Evolutionary conservation across 2,329 filamentous ascomycete genomes (phyloP).

Genomic region (Pyrenophora graminea): DNA sequence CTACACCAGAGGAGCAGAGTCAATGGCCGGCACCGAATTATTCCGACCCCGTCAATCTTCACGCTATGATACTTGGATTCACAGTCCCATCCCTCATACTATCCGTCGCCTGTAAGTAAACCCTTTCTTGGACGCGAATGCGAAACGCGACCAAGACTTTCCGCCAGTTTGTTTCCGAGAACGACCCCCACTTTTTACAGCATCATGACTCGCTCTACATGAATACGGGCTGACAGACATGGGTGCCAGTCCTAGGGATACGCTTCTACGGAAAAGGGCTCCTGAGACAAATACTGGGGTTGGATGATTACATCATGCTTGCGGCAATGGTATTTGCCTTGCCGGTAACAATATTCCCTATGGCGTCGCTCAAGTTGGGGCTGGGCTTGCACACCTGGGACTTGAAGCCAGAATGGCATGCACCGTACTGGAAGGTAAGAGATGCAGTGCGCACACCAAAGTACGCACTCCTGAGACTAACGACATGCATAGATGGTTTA

Average conservation of each 20-base stretch:
- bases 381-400: conserved; percentile 36
- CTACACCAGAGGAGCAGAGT: conserved; percentile 17
- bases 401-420: conserved; percentile 29
- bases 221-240: no score
- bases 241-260: conserved; percentile 9
- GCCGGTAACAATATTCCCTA: conserved; percentile 25
- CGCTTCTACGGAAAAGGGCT: conserved; percentile 32
- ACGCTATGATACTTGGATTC: conserved; percentile 22
- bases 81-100: conserved; percentile 22
- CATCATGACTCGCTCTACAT: no score
- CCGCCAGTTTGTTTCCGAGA: no score
- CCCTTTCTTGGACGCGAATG: no score
- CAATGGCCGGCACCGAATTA: conserved; percentile 36
- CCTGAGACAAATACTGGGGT: conserved; percentile 23
- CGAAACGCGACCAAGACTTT: no score
- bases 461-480: background rate
- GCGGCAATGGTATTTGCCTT: conserved; percentile 29
- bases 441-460: background rate
- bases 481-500: conserved; percentile 23
- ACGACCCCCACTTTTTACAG: no score
- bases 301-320: conserved; percentile 36
- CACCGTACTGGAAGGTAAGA: conserved; percentile 28
- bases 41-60: conserved; percentile 26
- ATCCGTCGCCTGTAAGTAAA: conserved; percentile 22
- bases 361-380: conserved; percentile 25